These are phyloP conservation scores for Candida labiduridarum DNA, from an alignment of 1,139 yeast genomes.

Conservation along the genomic window DNA sequence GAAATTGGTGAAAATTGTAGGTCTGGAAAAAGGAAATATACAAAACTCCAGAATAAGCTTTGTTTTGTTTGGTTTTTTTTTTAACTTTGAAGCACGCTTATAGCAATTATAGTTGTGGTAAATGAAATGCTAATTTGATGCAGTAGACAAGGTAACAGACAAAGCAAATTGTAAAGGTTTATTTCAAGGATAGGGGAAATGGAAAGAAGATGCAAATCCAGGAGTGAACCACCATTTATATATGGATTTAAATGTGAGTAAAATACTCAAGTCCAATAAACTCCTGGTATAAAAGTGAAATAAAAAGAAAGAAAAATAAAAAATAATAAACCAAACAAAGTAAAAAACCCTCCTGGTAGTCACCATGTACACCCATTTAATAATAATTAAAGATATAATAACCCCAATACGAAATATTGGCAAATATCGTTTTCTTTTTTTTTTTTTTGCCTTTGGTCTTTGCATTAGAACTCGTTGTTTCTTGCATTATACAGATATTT, in stretches of 20 bases:
- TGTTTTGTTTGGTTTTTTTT: not conserved
- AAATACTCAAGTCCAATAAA: too few relatives aligned
- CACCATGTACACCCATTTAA: too few relatives aligned
- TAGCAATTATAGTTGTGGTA: conserved; percentile 1
- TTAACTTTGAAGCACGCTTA: not conserved
- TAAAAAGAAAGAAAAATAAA: not conserved
- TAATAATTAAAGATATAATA: too few relatives aligned
- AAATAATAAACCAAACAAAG: not conserved
- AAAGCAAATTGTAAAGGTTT: not conserved
- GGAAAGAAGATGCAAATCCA: not conserved
- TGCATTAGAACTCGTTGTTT: not conserved
- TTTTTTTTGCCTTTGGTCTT: not conserved
- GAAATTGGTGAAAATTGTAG: not conserved
- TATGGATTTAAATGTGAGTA: not conserved
- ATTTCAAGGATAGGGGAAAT: not conserved
- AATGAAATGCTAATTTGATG: not conserved
- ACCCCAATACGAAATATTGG: too few relatives aligned
- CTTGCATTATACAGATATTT: not conserved
- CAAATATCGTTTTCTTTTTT: not conserved
- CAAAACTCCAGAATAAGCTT: not conserved
- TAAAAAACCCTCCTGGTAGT: not conserved
- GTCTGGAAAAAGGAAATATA: not conserved
- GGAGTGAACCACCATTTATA: not conserved
- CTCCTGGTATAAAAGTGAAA: not conserved
- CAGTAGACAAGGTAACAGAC: not conserved